Evolutionary conservation across 495 filamentous ascomycete species (phyloP).

Genomic region (Aspergillus haitiensis): DNA sequence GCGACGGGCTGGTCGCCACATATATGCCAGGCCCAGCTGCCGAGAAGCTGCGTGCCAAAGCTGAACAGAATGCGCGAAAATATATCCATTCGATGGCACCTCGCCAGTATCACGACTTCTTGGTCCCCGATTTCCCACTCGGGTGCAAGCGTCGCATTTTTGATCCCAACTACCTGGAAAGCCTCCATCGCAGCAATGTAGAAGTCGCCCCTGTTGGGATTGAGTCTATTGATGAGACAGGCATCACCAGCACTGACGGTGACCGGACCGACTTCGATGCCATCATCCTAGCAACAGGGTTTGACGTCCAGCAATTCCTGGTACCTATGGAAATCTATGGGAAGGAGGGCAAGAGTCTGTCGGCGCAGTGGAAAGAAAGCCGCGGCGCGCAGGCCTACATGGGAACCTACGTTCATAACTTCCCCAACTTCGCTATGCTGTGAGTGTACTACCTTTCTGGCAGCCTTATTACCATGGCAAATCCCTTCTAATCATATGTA

Average conservation of each 20-base stretch:
- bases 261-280: constrained; percentile 39
- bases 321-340: constrained; percentile 44
- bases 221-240: constrained; percentile 43
- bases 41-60: background rate
- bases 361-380: constrained; percentile 48
- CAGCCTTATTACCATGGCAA: background rate
- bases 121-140: constrained; percentile 57
- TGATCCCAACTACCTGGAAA: constrained; percentile 52
- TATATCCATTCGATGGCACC: constrained; percentile 48
- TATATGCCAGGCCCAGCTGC: constrained; percentile 5
- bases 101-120: constrained; percentile 55
- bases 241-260: constrained; percentile 25
- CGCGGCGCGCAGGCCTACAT: constrained; percentile 58
- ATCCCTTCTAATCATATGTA: background rate
- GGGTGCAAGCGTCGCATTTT: constrained; percentile 58
- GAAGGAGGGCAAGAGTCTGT: constrained; percentile 34
- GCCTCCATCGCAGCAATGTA: constrained; percentile 48
- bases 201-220: constrained; percentile 38
- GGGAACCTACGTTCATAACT: constrained; percentile 55
- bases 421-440: constrained; percentile 59
- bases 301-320: constrained; percentile 39
- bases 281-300: constrained; percentile 55
- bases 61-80: background rate
- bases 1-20: background rate
- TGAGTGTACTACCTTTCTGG: no score